Evolutionary conservation across 2,329 filamentous ascomycete species (phyloP), one percentile per base, ranked within the genome.

Genomic region (Sporothrix pseudoabietina): DNA sequence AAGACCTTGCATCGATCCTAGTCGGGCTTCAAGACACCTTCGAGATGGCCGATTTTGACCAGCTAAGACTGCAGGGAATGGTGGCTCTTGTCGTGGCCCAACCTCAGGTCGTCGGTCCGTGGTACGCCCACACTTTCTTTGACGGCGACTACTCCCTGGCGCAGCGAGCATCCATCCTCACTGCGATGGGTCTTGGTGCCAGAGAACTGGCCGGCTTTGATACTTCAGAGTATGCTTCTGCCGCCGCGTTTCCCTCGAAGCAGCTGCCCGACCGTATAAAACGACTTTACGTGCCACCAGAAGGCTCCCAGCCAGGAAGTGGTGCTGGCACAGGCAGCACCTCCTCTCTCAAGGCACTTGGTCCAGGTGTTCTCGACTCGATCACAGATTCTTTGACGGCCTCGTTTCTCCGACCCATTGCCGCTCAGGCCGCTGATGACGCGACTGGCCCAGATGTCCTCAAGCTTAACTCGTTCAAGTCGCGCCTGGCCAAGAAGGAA

Each of bases 391-490:
- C 86, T 10, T 85, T 98, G 66, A 90, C 92, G 4, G 87, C 90
- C 35, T 85, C 86, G 0, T 93, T 97, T 78, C 89, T 98, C 26
- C 89, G 90, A 19, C 96, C 96, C 0, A 84, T 98, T 39, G 94
- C 95, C 0, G 90, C 93, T 52, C 85, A 89, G 73, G 93, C 94
- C 2, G 94, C 94, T 55, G 94, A 98, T 79, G 86, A 90, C 30
- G 85, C 90, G 7, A 91, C 91, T 0, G 94, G 95, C 0, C 94
- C 96, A 0, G 90, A 94, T 76, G 88, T 91, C 6, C 88, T 99
- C 63, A 98, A 98, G 83, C 88, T 98, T 30, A 90, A 93, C 39
- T 97, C 91, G 2, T 97, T 98, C 82, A 95, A 91, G 12, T 93
- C 92, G 0, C 90, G 92, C 22, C 89, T 94, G 80, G 85, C 88